Evolutionary conservation across 176 grass and related monocot genomes (phyloP).

Genomic region (Typha latifolia): DNA sequence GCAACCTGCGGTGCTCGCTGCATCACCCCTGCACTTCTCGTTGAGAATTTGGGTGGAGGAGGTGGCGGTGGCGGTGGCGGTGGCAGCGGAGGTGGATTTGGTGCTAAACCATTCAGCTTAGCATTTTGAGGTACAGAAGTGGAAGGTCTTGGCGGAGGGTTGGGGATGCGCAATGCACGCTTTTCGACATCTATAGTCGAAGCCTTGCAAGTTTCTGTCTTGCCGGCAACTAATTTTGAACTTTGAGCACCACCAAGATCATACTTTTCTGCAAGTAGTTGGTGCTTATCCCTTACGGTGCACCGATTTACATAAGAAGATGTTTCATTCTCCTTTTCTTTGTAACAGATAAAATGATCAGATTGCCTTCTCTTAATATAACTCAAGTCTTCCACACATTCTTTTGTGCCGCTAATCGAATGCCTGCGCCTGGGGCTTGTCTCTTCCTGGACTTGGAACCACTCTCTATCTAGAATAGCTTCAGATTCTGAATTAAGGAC

Average conservation of each 20-base stretch:
- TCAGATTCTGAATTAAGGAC: conserved; percentile 33
- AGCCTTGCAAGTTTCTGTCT: conserved; percentile 53
- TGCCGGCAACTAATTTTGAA: conserved; percentile 54
- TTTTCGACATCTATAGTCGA: conserved; percentile 65
- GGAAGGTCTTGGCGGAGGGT: conserved; percentile 92
- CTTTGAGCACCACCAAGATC: conserved; percentile 52
- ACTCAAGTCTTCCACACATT: conserved; percentile 41
- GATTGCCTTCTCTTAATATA: conserved; percentile 77
- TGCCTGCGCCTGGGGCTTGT: conserved; percentile 64
- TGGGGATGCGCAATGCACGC: conserved; percentile 70
- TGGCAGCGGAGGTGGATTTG: conserved; percentile 19
- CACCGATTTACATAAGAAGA: conserved; percentile 9
- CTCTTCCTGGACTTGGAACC: conserved; percentile 53
- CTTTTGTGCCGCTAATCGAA: conserved; percentile 72
- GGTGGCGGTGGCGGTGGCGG: conserved; percentile 65
- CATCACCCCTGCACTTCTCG: conserved; percentile 61
- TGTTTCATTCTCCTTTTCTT: conserved; percentile 41
- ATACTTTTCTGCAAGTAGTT: conserved; percentile 34
- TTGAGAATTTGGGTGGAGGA: conserved; percentile 61
- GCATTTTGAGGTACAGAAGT: conserved; percentile 23
- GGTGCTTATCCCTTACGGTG: conserved; percentile 23
- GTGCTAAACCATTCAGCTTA: neutral
- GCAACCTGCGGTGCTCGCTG: conserved; percentile 94
- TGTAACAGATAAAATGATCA: conserved; percentile 76
- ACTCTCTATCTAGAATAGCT: conserved; percentile 60